Base-by-base conservation (phyloP, 495 filamentous ascomycete species). In the Daldinia caldariorum region DNA sequence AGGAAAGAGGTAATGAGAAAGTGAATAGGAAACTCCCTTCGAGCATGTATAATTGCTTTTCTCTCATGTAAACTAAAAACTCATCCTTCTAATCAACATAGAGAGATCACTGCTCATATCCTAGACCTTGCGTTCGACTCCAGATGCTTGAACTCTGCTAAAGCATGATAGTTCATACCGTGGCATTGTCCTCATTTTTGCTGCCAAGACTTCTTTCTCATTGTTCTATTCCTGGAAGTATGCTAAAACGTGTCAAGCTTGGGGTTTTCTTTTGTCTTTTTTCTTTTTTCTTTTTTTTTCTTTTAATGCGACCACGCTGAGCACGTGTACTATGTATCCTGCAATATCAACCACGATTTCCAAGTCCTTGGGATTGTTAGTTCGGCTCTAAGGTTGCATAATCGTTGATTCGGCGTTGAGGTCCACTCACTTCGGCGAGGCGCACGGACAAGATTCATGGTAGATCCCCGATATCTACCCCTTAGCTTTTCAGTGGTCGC, bases 361-460 rank as follows among this genome's bases (percentile, higher is more conserved):
- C 49, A 14, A 53, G 49, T 29, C 22, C 31, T 53, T 32, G 49
- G 49, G 29, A 20, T 16, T 26, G 49, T n/a, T 32, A 53, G 26
- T 53, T 53, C 4, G 49, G 12, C 26, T 53, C 12, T 14, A 32
- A 32, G 22, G 29, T 53, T 32, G 49, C 49, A 53, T 53, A 38
- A 57, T 57, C 45, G 37, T 69, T 69, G 37, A 59, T 58, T 65
- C 55, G 61, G 41, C 57, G 26, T 41, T 39, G 53, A 47, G 38
- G 34, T 43, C 63, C 69, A 66, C 63, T 34, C 45, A 67, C 54
- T 39, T 71, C 69, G 69, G 69, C 69, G 69, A 71, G 29, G 63
- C 63, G 69, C 69, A 71, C 63, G 69, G 69, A 60, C 45, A 56
- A 55, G 43, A 60, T 61, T 49, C 58, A 71, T 71, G 63, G 59